Base-by-base conservation (phyloP, 371 early-diverging fungal genomes). In the Mortierella sp. region DNA sequence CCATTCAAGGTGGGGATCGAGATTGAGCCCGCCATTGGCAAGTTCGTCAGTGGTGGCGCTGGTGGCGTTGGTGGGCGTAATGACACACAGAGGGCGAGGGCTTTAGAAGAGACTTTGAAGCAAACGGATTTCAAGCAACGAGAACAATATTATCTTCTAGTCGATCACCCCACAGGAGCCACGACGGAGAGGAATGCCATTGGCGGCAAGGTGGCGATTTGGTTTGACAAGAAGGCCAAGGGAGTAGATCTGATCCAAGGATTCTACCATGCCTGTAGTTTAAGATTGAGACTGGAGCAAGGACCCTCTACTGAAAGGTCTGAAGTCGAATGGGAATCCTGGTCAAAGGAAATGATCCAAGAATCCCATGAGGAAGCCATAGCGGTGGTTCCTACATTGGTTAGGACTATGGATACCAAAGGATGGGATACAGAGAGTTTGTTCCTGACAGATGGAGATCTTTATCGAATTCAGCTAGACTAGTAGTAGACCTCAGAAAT, bases 201-300 rank as follows among this genome's bases (percentile, higher is more conserved):
- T 52, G 66, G 48, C 2, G 56, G 60, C 61, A 81, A 75, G 30
- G 83, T 90, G 21, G 81, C 75, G 47, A 65, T 88, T 19, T 89
- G 87, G 87, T 88, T 85, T 68, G 68, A 84, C 30, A 77, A 81
- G 62, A 59, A 69, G 12, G 86, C 87, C 14, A 69, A 68, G 26
- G 56, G 82, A 3, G 60, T 48, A 28, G 88, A 89, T 60, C 53
- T 86, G 43, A 72, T 87, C 19, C 81, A 80, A 26, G 90, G 87
- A 16, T 86, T 88, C 64, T 86, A 81, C 57, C 87, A 89, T 68
- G 84, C 89, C 21, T 87, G 86, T 65, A 43, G 72, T 7, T 26
- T 84, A 37, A 58, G 85, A 59, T 62, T 58, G 75, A 66, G 28
- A 37, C 62, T 51, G 47, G 82, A 62, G 21, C 46, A 25, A 30